phyloP scores from a whole-genome alignment of 164 flowering plant genomes.

The Piper longum region DNA sequence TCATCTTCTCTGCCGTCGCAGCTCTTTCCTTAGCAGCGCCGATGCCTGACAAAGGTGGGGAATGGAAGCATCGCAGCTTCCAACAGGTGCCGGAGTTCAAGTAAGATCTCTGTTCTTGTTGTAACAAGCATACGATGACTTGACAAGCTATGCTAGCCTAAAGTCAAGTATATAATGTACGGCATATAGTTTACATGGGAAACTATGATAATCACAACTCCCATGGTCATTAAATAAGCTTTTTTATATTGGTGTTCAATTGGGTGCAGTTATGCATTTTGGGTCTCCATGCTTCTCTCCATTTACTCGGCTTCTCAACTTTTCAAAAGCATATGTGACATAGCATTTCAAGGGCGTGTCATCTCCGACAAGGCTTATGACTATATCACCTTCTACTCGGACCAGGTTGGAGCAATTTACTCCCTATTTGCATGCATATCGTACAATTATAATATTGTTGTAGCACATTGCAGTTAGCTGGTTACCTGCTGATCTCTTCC shows the following conservation, averaged over 20 bases:
- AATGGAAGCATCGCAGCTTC: slow-evolving; percentile 6
- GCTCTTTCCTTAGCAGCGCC: slow-evolving; percentile 21
- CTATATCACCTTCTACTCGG: slow-evolving; percentile 38
- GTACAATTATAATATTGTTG: neutral
- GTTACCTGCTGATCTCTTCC: slow-evolving; percentile 40
- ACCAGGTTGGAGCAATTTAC: slow-evolving; percentile 21
- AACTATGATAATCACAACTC: no score
- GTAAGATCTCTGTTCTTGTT: slow-evolving; percentile 13
- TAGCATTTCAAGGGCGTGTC: slow-evolving; percentile 30
- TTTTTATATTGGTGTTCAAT: no score
- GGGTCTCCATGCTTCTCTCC: slow-evolving; percentile 18
- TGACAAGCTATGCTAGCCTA: no score
- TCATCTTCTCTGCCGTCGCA: slow-evolving; percentile 31
- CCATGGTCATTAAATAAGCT: no score
- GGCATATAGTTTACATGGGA: no score
- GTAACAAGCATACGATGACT: neutral
- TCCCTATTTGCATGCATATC: no score
- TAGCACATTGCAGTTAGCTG: slow-evolving; percentile 27
- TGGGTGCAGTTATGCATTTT: slow-evolving; percentile 28
- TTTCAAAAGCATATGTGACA: slow-evolving; percentile 36
- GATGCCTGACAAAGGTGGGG: slow-evolving; percentile 5
- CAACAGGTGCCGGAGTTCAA: slow-evolving; percentile 17
- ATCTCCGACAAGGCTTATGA: slow-evolving; percentile 38
- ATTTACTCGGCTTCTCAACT: slow-evolving; percentile 36
- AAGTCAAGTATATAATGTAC: no score